phyloP scores from a whole-genome alignment of 106 monocot species.

The Alisma plantagoaquatica region DNA sequence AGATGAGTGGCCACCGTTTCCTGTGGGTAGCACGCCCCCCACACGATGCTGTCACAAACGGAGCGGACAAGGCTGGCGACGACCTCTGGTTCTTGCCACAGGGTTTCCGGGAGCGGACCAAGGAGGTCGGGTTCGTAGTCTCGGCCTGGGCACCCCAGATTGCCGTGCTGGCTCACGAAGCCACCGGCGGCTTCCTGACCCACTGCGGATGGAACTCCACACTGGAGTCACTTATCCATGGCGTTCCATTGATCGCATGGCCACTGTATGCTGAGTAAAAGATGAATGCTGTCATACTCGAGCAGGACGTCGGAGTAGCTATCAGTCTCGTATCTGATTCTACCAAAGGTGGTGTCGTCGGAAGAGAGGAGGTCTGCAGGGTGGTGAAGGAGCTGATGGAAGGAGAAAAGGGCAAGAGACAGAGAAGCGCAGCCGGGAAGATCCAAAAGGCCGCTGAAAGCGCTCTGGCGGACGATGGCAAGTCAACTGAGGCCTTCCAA shows the following conservation, averaged over 20 bases:
- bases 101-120: neutral
- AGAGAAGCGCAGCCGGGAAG: neutral
- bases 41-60: neutral
- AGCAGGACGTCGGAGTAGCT: slow-evolving; percentile 14
- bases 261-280: slow-evolving; percentile 42
- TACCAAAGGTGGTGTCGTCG: neutral
- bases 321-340: neutral
- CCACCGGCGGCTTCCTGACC: slow-evolving; percentile 19
- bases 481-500: neutral
- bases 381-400: slow-evolving; percentile 6
- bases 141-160: neutral
- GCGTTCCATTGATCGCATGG: slow-evolving; percentile 42
- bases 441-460: neutral
- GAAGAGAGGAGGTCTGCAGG: slow-evolving; percentile 1
- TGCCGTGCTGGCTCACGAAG: neutral
- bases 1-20: slow-evolving; percentile 1
- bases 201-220: slow-evolving; percentile 50
- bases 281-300: slow-evolving; percentile 33
- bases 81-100: neutral
- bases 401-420: neutral
- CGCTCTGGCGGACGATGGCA: neutral
- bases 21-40: slow-evolving; percentile 3
- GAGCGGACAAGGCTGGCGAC: neutral
- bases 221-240: slow-evolving; percentile 29
- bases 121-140: neutral